Evolutionary conservation across 1,284 basidiomycete species (phyloP), one percentile per base, ranked within the genome.

Genomic region (Taiwanofungus camphoratus): DNA sequence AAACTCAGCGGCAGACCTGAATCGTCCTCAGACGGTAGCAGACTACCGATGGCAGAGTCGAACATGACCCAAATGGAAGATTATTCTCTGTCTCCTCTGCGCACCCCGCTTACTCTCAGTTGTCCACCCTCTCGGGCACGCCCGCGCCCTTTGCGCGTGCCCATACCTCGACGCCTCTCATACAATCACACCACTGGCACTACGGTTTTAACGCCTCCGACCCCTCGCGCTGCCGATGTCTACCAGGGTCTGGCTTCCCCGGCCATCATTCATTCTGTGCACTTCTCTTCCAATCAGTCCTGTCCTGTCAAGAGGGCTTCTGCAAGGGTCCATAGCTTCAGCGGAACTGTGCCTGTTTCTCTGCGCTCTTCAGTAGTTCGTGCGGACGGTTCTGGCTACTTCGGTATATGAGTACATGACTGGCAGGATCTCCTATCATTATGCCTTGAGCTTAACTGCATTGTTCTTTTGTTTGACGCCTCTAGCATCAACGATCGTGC

Each of bases 361-460:
- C 5, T 31, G 16, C 16, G 19, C 32, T 24, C 41, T 22, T 15
- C 41, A 4, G 13, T 24, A 11, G 4, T 42, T 9, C 15, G 31
- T 6, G 29, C 19, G 21, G 31, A 19, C 8, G 16, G 21, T 6
- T 5, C 15, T 5, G 33, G 41, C 11, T 42, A 34, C 33, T 42
- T 42, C n/a, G 18, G 19, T 42, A 16, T 26, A 9, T 36, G 16
- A 42, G n/a, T n/a, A n/a, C n/a, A n/a, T n/a, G n/a, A n/a, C n/a
- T n/a, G n/a, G n/a, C n/a, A n/a, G n/a, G n/a, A n/a, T n/a, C n/a
- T 13, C 27, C 7, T 9, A 29, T 7, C 26, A 37, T 8, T 27
- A n/a, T 29, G 26, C 7, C 13, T 7, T 16, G 9, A 6, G 16
- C 6, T 12, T 27, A n/a, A 18, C 15, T 16, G 8, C 9, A 12